phyloP scores from a whole-genome alignment of 2,329 filamentous ascomycete species.

The Exserohilum turcica region DNA sequence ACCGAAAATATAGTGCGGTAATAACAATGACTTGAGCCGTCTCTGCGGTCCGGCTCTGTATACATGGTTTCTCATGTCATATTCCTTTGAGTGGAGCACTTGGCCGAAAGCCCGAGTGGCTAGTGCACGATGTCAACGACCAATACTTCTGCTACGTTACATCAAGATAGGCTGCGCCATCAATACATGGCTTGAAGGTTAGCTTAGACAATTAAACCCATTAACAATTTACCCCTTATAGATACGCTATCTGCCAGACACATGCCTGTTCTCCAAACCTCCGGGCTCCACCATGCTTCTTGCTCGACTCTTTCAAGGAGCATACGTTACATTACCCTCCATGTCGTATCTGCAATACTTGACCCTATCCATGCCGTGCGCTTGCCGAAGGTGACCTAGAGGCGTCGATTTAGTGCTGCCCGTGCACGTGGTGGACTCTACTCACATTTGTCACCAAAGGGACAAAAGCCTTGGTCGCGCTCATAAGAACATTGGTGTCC shows the following conservation, averaged over 20 bases:
- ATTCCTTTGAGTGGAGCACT: not conserved
- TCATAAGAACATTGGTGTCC: conserved; percentile 50
- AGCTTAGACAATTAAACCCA: too few species aligned
- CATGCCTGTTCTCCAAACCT: too few species aligned
- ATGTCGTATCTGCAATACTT: conserved; percentile 35
- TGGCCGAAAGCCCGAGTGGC: not conserved
- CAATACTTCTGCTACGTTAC: not conserved
- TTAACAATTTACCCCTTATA: not conserved
- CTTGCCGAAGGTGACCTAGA: conserved; percentile 38
- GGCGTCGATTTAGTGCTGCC: not conserved
- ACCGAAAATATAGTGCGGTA: not conserved
- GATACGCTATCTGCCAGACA: not conserved
- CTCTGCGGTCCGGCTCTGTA: not conserved
- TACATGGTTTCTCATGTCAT: too few species aligned
- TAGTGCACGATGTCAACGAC: not conserved
- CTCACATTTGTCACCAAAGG: conserved; percentile 42
- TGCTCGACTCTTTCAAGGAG: not conserved
- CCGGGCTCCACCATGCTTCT: not conserved
- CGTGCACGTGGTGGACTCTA: not conserved
- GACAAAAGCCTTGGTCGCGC: conserved; percentile 47
- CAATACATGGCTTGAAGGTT: not conserved
- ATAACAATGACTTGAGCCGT: not conserved
- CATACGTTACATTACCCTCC: conserved; percentile 28
- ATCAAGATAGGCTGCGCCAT: not conserved
- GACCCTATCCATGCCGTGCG: conserved; percentile 50